Percentiles rank a stretch among this genome's conserved stretches.
Evolutionary conservation across 257 asterid genomes (phyloP).

Genomic region (Avicennia marina): DNA sequence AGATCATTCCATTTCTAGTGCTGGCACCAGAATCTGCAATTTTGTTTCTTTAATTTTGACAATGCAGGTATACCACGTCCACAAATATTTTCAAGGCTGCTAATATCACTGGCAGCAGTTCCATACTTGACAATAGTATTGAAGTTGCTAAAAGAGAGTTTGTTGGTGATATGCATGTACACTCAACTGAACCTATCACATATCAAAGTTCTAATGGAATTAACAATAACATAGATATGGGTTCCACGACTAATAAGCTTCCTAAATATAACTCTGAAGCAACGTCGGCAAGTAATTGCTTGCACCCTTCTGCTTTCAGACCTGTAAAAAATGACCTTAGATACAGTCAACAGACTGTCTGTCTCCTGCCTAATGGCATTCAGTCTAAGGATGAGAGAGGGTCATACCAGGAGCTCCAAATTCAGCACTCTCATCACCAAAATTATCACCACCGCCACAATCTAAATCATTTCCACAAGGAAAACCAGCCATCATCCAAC

Average conservation of each 20-base stretch:
- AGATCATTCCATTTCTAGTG: no score
- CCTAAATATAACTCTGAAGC: constrained; percentile 37
- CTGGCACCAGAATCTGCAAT: no score
- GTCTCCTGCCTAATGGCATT: constrained; percentile 29
- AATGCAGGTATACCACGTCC: constrained; percentile 65
- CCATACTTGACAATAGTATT: constrained; percentile 35
- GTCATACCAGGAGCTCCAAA: constrained; percentile 28
- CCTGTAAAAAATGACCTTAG: constrained; percentile 40
- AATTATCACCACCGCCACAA: constrained; percentile 27
- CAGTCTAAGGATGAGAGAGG: constrained; percentile 33
- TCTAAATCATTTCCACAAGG: constrained; percentile 19
- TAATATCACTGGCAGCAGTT: constrained; percentile 39
- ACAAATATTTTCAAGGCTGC: constrained; percentile 46
- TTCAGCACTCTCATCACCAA: constrained; percentile 30
- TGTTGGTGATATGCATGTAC: constrained; percentile 27
- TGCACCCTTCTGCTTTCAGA: constrained; percentile 46
- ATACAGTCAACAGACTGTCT: constrained; percentile 28
- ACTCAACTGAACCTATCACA: constrained; percentile 33
- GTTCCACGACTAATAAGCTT: constrained; percentile 51
- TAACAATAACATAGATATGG: constrained; percentile 49
- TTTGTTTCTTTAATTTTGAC: no score
- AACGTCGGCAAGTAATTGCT: constrained; percentile 40
- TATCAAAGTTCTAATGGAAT: constrained; percentile 54
- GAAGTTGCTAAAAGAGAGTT: constrained; percentile 44
- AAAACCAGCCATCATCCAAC: constrained; percentile 16